Conservation (phyloP, 768 basidiomycete species). For the Coprinopsis cinerea region DNA sequence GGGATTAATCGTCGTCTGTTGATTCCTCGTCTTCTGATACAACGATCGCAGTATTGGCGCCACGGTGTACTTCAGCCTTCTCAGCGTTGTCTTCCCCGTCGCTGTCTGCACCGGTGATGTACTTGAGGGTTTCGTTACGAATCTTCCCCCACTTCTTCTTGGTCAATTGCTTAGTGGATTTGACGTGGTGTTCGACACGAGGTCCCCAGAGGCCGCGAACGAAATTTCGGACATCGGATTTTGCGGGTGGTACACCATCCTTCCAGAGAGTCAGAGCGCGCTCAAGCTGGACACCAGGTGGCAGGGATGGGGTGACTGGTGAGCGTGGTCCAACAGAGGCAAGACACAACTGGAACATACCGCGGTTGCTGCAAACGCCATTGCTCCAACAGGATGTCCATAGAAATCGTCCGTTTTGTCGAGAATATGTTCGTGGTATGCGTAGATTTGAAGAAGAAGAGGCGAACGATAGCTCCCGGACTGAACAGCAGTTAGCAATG, state of each 20-base stretch:
- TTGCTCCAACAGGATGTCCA: background rate
- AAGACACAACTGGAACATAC: constrained; percentile 1
- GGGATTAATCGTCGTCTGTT: background rate
- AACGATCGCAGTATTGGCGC: background rate
- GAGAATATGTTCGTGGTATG: background rate
- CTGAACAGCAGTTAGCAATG: background rate
- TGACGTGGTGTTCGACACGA: background rate
- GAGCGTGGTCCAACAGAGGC: background rate
- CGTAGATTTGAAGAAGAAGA: constrained; percentile 2
- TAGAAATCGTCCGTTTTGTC: background rate
- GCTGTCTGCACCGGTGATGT: background rate
- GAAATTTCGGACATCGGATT: background rate
- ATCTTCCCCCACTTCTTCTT: constrained; percentile 3
- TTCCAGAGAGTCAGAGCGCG: constrained; percentile 3
- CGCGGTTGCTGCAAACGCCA: constrained; percentile 5
- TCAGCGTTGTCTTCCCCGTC: background rate
- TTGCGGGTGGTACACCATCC: background rate
- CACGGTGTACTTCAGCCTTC: background rate
- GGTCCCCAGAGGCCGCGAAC: background rate
- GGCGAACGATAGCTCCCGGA: background rate
- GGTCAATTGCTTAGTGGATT: background rate
- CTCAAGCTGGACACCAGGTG: constrained; percentile 6
- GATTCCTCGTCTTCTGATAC: background rate
- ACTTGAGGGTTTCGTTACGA: background rate
- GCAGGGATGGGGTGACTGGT: background rate